phyloP scores from a whole-genome alignment of 306 rosid species.

The Sicyos edulis region DNA sequence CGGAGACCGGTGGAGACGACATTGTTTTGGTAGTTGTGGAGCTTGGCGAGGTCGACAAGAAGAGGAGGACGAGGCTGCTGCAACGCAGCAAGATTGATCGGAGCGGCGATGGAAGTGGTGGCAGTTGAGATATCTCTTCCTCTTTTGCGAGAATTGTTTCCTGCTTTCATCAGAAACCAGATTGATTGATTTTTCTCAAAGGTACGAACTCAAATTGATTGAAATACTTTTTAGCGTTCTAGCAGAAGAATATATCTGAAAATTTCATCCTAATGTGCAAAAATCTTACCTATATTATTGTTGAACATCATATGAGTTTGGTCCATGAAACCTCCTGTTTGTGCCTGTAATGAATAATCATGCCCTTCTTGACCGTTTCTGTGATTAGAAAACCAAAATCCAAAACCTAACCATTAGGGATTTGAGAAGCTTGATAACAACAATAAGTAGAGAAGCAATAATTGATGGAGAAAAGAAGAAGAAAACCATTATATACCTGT shows the following conservation, averaged over 20 bases:
- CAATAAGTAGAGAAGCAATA: background rate
- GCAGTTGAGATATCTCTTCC: constrained; percentile 45
- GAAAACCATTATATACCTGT: constrained; percentile 41
- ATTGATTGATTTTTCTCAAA: background rate
- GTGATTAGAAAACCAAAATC: constrained; percentile 15
- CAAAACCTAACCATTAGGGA: background rate
- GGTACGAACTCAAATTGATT: constrained; percentile 3
- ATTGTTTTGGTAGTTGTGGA: constrained; percentile 60
- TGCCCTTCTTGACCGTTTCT: constrained; percentile 65
- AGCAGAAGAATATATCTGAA: background rate
- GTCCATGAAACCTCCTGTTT: constrained; percentile 51
- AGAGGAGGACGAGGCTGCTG: constrained; percentile 45
- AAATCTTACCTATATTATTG: constrained; percentile 42
- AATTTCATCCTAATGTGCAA: background rate
- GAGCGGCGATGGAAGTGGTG: constrained; percentile 28
- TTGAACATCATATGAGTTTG: constrained; percentile 62
- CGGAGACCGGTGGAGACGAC: constrained; percentile 83
- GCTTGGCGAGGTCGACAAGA: constrained; percentile 74
- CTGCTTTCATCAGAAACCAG: background rate
- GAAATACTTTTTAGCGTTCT: background rate
- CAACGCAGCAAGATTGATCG: constrained; percentile 41
- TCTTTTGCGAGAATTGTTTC: constrained; percentile 53
- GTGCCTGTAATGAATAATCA: constrained; percentile 63
- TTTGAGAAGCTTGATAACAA: background rate
- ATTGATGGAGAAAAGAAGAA: background rate